phyloP scores from a whole-genome alignment of 306 rosid genomes.

The Lathyrus sativus region DNA sequence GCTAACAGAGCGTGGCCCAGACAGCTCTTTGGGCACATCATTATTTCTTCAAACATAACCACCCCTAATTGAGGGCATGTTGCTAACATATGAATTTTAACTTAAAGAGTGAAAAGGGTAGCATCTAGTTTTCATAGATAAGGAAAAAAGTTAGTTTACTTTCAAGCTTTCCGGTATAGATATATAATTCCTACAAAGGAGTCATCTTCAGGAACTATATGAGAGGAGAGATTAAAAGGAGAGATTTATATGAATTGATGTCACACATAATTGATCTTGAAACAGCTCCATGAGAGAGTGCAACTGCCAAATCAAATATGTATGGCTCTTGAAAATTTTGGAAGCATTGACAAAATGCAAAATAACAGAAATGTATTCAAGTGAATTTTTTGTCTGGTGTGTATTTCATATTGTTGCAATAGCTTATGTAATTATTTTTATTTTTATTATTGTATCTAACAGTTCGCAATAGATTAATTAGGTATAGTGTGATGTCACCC shows the following conservation, averaged over 20 bases:
- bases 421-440: slow-evolving; percentile 7
- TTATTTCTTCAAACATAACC: slow-evolving; percentile 7
- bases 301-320: slow-evolving; percentile 19
- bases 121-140: slow-evolving; percentile 1
- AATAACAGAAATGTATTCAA: not conserved
- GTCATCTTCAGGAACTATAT: not conserved
- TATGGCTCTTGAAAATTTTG: slow-evolving; percentile 11
- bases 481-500: slow-evolving; percentile 2
- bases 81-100: slow-evolving; percentile 2
- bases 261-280: not conserved
- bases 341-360: slow-evolving; percentile 4
- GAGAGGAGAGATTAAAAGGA: not conserved
- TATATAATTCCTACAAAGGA: slow-evolving; percentile 4
- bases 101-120: slow-evolving; percentile 19
- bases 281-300: slow-evolving; percentile 9
- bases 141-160: not conserved
- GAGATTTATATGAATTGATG: not conserved
- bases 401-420: slow-evolving; percentile 10
- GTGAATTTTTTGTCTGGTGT: slow-evolving; percentile 1
- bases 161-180: not conserved
- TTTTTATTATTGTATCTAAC: not conserved
- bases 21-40: not conserved
- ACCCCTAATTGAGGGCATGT: not conserved
- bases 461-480: not conserved
- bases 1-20: not conserved